A percentile compares a stretch with the other conserved stretches of the same genome.
Conservation (phyloP, 169 alveolate genomes). For the Plasmodium ovale region DNA sequence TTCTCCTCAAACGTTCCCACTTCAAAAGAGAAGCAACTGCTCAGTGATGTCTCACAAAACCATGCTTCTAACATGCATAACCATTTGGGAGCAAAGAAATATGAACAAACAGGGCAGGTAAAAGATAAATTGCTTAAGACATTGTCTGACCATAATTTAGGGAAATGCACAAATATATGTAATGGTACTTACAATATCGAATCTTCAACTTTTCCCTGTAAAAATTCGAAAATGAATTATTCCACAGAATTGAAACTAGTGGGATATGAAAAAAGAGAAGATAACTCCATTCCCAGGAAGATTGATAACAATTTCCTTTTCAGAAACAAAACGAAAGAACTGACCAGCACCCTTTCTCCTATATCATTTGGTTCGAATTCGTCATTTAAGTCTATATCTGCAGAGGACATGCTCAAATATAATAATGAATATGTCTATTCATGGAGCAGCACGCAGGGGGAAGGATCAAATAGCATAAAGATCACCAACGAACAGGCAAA, state of each 20-base stretch:
- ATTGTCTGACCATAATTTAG: constrained; percentile 12
- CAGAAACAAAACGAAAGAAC: constrained; percentile 16
- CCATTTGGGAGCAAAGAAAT: neutral
- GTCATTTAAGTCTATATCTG: neutral
- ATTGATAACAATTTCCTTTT: neutral
- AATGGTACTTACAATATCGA: constrained; percentile 1
- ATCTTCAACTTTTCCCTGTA: neutral
- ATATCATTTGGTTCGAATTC: constrained; percentile 5
- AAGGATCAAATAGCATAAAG: too few species aligned
- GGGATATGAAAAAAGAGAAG: neutral
- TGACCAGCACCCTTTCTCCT: constrained; percentile 7
- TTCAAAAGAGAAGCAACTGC: neutral
- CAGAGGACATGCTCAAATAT: neutral
- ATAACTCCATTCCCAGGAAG: neutral
- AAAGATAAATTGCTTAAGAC: constrained; percentile 11
- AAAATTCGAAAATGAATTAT: neutral
- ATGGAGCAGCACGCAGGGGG: neutral
- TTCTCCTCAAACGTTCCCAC: neutral
- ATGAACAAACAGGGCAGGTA: neutral
- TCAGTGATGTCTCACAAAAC: neutral
- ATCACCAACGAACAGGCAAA: neutral
- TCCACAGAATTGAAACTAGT: neutral
- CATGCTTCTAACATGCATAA: constrained; percentile 1
- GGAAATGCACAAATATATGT: constrained; percentile 5
- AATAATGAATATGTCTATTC: constrained; percentile 8